phyloP scores from a whole-genome alignment of 257 asterid species.

The Penstemon barbatus region DNA sequence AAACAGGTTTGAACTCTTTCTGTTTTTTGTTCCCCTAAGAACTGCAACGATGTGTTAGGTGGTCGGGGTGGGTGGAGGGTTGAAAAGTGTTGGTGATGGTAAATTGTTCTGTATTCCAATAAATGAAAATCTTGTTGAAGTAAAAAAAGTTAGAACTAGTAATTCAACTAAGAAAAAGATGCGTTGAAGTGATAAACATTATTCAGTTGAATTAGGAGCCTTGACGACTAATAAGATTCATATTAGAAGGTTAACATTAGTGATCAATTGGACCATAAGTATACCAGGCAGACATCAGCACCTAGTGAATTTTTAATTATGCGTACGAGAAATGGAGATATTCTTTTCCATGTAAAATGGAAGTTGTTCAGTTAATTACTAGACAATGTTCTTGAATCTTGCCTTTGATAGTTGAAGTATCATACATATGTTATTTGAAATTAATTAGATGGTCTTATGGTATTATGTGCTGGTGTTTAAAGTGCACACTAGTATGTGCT shows the following conservation, averaged over 20 bases:
- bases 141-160: constrained; percentile 1
- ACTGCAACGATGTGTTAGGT: not conserved
- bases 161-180: constrained; percentile 9
- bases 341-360: not conserved
- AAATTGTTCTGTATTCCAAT: not conserved
- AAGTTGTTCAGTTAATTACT: constrained; percentile 4
- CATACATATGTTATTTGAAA: not conserved
- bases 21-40: not conserved
- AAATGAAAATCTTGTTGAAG: constrained; percentile 1
- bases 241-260: not conserved
- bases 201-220: no score
- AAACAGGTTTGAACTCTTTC: constrained; percentile 58
- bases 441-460: constrained; percentile 7
- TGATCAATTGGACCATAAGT: constrained; percentile 2
- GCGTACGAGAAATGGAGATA: not conserved
- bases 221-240: no score
- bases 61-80: not conserved
- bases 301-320: constrained; percentile 9
- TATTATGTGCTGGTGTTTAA: constrained; percentile 20
- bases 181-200: no score
- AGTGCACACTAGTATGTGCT: constrained; percentile 1
- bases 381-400: constrained; percentile 17
- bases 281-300: not conserved
- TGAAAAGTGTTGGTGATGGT: not conserved
- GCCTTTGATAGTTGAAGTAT: constrained; percentile 18